Evolutionary conservation across 352 stramenopile genomes (phyloP).

Genomic region (Phytophthora litchii): DNA sequence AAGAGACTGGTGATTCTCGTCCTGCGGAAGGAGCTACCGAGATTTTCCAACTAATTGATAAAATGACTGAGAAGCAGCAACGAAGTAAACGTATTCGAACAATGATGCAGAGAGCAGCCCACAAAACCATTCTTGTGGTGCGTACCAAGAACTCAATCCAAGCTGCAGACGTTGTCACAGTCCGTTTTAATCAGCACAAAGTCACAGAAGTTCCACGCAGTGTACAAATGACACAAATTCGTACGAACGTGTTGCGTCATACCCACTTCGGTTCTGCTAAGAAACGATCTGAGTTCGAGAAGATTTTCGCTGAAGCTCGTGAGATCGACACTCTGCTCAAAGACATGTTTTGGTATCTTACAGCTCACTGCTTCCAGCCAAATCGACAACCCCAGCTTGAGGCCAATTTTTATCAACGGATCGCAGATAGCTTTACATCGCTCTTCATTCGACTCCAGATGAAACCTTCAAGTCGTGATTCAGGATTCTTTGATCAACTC

Average conservation of each 20-base stretch:
- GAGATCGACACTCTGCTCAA: conserved; percentile 69
- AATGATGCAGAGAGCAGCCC: conserved; percentile 68
- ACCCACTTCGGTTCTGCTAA: conserved; percentile 37
- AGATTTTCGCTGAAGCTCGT: conserved; percentile 43
- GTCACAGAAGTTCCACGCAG: conserved; percentile 58
- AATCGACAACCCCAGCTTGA: conserved; percentile 47
- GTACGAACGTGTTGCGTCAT: conserved; percentile 59
- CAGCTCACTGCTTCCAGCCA: conserved; percentile 61
- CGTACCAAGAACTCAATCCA: conserved; percentile 75
- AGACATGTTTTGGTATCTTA: conserved; percentile 82
- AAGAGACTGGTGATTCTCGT: conserved; percentile 8
- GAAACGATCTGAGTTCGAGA: conserved; percentile 45
- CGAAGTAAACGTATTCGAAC: conserved; percentile 61
- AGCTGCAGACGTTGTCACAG: conserved; percentile 65
- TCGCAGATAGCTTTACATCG: conserved; percentile 71
- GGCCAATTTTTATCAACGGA: conserved; percentile 56
- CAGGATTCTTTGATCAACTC: conserved; percentile 58
- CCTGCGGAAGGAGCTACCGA: conserved; percentile 35
- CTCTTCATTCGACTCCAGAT: conserved; percentile 72
- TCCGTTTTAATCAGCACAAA: conserved; percentile 54
- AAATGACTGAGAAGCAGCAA: conserved; percentile 50
- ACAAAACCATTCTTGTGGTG: conserved; percentile 79
- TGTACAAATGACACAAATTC: conserved; percentile 54
- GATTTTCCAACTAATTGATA: conserved; percentile 61
- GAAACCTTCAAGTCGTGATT: conserved; percentile 49